Conservation (phyloP, 139 green algal genomes). For the Mesotaenium endlicherianum region DNA sequence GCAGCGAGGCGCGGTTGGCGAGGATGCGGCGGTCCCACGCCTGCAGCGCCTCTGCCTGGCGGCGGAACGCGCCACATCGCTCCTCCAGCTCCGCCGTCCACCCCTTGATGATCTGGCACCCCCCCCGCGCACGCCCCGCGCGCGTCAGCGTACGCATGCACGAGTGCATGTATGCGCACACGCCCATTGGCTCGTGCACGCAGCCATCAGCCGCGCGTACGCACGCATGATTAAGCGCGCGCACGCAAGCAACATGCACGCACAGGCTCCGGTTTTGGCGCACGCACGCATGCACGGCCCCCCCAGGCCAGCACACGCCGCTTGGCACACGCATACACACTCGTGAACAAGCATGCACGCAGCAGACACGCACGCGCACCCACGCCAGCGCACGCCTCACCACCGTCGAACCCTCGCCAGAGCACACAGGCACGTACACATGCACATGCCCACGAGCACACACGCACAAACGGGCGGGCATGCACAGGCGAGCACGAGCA, state of each 20-base stretch:
- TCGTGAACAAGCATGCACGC: neutral
- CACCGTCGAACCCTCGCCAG: no score
- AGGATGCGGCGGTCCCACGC: constrained; percentile 83
- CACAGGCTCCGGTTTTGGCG: no score
- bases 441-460: neutral
- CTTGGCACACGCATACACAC: neutral
- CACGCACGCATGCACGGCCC: neutral
- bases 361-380: neutral
- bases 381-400: no score
- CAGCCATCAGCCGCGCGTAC: no score
- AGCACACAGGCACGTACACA: neutral
- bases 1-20: constrained; percentile 70
- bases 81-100: constrained; percentile 77
- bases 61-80: constrained; percentile 74
- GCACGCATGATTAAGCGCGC: no score
- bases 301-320: neutral
- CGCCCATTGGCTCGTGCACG: neutral
- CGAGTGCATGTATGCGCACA: neutral
- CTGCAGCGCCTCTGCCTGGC: constrained; percentile 72
- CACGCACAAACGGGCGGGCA: neutral
- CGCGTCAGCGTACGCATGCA: neutral
- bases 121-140: neutral
- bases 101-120: constrained; percentile 68
- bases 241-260: no score
- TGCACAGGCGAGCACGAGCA: neutral